Evolutionary conservation across 257 asterid species (phyloP), one percentile per base, ranked within the genome.

Genomic region (Leonotis leonurus): DNA sequence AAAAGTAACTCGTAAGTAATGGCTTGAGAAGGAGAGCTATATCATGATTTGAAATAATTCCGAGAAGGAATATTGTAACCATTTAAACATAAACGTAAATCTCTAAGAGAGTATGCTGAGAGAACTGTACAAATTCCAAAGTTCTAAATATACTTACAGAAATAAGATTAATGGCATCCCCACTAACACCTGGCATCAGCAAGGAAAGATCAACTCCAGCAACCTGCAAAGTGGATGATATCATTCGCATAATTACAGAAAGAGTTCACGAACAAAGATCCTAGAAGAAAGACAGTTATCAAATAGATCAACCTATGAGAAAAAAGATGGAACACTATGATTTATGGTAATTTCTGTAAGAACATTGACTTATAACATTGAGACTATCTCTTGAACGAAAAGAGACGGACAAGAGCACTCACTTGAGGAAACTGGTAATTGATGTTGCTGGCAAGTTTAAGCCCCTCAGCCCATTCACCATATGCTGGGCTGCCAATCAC

Each of bases 181-280:
- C 81, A 64, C 96, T 80, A 61, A 85, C 95, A 73, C 91, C 87
- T 46, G 94, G 94, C 32, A 90, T 74, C 74, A 84, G 72, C 14
- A 49, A 43, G 64, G 94, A 73, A 27, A 88, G 80, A 77, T 80
- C 70, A 29, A 64, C 83, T 43, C 85, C 87, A 46, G 74, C 69
- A 43, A 72, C 80, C 89, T 82, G 78, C 58, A n/a, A 56, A 32
- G 24, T 39, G 12, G 41, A 41, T 37, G n/a, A 64, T n/a, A 62
- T 32, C 14, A 52, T 24, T 50, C 14, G 13, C 8, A 11, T 40
- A 57, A 30, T 24, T 21, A 16, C 14, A 14, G 8, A 25, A 46
- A 9, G 17, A 35, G 39, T 29, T 35, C 40, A 4, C 12, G 25
- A 32, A 52, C 6, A 57, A 58, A 6, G 6, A 37, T 43, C 29